These are phyloP conservation scores for Fusarium euwallaceae DNA, from an alignment of 2,329 filamentous ascomycete species.

Conservation along the genomic window DNA sequence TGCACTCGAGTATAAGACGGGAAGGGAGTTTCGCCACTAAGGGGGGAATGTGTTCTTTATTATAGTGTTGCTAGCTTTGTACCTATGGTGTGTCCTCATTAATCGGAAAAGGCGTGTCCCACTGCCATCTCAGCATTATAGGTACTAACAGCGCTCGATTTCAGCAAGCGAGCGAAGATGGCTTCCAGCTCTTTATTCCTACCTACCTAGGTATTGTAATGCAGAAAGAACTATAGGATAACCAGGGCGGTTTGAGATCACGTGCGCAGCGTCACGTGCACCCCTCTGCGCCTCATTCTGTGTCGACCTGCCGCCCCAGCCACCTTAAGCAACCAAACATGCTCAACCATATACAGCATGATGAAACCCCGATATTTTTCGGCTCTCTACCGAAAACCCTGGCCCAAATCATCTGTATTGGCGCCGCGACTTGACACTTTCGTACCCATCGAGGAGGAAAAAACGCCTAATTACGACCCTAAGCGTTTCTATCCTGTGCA, in stretches of 20 bases:
- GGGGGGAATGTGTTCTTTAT: too few relatives aligned
- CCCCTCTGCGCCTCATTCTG: background rate
- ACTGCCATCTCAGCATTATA: too few relatives aligned
- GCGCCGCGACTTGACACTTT: conserved; percentile 28
- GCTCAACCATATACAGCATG: background rate
- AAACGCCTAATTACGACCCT: conserved; percentile 24
- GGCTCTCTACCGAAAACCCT: conserved; percentile 17
- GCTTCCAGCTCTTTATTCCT: too few relatives aligned
- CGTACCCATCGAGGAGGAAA: conserved; percentile 34
- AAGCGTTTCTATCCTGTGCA: conserved; percentile 33
- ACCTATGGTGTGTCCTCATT: too few relatives aligned
- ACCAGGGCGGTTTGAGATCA: background rate
- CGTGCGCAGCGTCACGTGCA: background rate
- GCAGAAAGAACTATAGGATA: too few relatives aligned
- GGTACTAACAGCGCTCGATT: too few relatives aligned
- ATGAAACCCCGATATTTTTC: background rate
- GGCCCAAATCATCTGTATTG: conserved; percentile 7
- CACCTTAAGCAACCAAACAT: background rate
- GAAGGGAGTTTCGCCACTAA: too few relatives aligned
- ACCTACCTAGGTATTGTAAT: too few relatives aligned
- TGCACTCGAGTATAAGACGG: too few relatives aligned
- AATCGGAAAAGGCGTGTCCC: too few relatives aligned
- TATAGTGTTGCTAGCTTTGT: too few relatives aligned
- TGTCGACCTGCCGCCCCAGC: background rate
- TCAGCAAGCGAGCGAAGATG: too few relatives aligned